Evolutionary conservation across 768 basidiomycete genomes (phyloP), one percentile per base, ranked within the genome.

Genomic region (Clitopilus passeckerianus): DNA sequence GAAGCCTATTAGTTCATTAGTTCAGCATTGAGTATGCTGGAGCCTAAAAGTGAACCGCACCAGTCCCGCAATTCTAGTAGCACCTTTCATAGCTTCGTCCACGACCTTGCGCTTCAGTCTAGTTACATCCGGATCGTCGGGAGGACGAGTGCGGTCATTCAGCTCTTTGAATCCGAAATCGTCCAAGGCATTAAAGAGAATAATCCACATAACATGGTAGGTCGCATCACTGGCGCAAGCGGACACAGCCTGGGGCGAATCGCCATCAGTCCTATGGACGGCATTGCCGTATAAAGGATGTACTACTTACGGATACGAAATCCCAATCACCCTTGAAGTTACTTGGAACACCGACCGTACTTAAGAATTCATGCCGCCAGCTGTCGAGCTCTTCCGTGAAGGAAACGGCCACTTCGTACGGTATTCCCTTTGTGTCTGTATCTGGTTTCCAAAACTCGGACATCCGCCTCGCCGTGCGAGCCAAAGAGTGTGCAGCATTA

Each of bases 141-240:
- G 73, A 22, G 77, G 63, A 33, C 72, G 67, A 10, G 65, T 63
- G 46, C 72, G 64, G 53, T 81, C 75, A 68, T 88, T 89, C 60
- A 85, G 71, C 65, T 95, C 93, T 61, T 84, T 85, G 59, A 96
- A 78, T 10, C 93, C 93, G 67, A 83, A 93, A 59, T 95, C 93
- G 59, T 92, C 88, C 62, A 96, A 72, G 1, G 93, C 93, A 62
- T 80, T 86, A 71, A 90, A 89, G 4, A 94, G 72, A 43, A 87
- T 84, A 60, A 95, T 86, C 93, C 92, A 96, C 85, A 95, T 89
- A 65, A 90, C 84, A 73, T 97, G 94, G 69, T 91, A 95, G 27
- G 90, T 92, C 27, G 91, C 90, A 68, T 95, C 91, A 67, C 89
- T 91, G 18, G 90, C 89, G 64, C 90, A 90, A 75, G 77, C 77